phyloP scores from a whole-genome alignment of 805 yeast species.

The Candida mattraensis region DNA sequence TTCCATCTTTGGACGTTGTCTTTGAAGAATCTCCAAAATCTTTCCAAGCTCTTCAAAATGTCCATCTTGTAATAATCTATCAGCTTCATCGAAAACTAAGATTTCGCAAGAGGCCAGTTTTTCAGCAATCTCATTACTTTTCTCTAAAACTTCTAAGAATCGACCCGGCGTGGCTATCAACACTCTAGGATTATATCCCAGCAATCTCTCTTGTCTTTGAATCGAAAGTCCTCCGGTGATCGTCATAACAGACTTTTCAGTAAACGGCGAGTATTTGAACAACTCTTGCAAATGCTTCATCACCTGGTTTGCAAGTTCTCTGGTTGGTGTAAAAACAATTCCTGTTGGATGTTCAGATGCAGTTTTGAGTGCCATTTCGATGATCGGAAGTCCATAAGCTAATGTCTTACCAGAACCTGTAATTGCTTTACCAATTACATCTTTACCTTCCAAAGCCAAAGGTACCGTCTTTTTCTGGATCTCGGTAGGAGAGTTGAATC shows the following conservation, averaged over 20 bases:
- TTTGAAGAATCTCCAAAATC: conserved; percentile 63
- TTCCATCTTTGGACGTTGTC: conserved; percentile 44
- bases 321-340: conserved; percentile 87
- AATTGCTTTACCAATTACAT: conserved; percentile 92
- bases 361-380: conserved; percentile 56
- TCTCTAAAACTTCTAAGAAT: conserved; percentile 75
- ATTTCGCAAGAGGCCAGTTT: conserved; percentile 47
- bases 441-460: conserved; percentile 65
- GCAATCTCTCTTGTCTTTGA: conserved; percentile 85
- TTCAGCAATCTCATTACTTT: conserved; percentile 44
- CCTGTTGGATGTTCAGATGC: conserved; percentile 56
- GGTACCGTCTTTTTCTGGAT: conserved; percentile 82
- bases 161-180: conserved; percentile 97
- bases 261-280: conserved; percentile 48
- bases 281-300: conserved; percentile 68
- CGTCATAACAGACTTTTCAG: conserved; percentile 54
- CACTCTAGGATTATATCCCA: conserved; percentile 72
- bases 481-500: conserved; percentile 73
- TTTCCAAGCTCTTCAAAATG: conserved; percentile 92
- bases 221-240: conserved; percentile 95
- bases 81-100: conserved; percentile 91
- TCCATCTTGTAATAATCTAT: conserved; percentile 90
- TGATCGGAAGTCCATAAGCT: conserved; percentile 91
- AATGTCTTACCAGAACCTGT: conserved; percentile 98
- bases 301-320: conserved; percentile 96